phyloP scores from a whole-genome alignment of 768 basidiomycete species.

The Pleurotus ostreatus region DNA sequence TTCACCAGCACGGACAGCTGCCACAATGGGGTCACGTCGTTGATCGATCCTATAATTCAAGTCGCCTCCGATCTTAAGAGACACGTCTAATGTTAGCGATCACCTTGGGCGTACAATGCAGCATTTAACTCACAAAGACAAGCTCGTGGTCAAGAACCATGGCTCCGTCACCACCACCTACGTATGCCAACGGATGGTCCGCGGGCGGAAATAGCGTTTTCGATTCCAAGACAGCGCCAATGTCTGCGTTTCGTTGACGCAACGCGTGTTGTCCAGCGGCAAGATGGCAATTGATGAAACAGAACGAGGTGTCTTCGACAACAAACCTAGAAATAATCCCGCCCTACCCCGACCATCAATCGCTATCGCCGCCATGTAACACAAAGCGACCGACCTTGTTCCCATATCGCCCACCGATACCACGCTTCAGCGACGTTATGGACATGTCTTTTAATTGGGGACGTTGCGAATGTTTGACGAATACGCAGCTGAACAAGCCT shows the following conservation, averaged over 20 bases:
- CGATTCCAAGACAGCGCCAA: constrained; percentile 84
- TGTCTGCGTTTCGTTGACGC: constrained; percentile 80
- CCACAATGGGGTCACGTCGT: constrained; percentile 77
- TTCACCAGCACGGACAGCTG: constrained; percentile 66
- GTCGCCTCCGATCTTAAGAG: constrained; percentile 76
- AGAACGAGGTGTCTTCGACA: constrained; percentile 88
- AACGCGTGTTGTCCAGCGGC: constrained; percentile 91
- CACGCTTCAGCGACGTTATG: constrained; percentile 84
- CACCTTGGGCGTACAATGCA: neutral
- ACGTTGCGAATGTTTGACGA: constrained; percentile 68
- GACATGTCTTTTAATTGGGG: constrained; percentile 58
- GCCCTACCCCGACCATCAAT: constrained; percentile 45
- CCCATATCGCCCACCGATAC: constrained; percentile 90
- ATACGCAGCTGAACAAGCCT: constrained; percentile 77
- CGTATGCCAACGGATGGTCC: constrained; percentile 62
- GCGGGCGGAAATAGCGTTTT: constrained; percentile 58
- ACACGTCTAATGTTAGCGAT: neutral
- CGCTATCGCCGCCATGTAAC: neutral
- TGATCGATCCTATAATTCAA: constrained; percentile 98
- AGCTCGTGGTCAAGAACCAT: constrained; percentile 95
- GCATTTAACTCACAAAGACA: constrained; percentile 62
- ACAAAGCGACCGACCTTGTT: constrained; percentile 69
- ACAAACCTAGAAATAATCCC: constrained; percentile 88
- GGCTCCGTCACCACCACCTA: constrained; percentile 89
- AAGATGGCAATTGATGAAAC: constrained; percentile 95